Evolutionary conservation across 257 asterid species (phyloP), one percentile per base, ranked within the genome.

Genomic region (Capsicum rhomboideum): DNA sequence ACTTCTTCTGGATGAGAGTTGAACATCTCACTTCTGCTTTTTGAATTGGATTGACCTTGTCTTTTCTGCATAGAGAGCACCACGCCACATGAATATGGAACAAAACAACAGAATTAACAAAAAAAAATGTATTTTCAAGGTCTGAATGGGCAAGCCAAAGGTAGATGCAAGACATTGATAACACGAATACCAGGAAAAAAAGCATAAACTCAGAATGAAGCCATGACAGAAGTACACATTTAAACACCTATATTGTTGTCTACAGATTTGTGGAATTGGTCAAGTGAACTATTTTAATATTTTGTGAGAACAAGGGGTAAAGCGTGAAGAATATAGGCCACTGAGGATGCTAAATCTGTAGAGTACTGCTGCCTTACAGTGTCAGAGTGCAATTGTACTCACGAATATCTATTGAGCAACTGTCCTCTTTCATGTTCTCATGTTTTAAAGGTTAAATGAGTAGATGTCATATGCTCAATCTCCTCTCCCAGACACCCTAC

Each of bases 21-120:
- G 92, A 94, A 97, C 93, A 94, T 93, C 90, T 97, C 99, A 84
- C 98, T 97, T 90, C 99, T 91, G 93, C 99, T 94, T 91, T 92
- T 97, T 77, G 95, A 86, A 91, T 88, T 95, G 67, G 97, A 80
- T 80, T 93, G 97, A 58, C 91, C 90, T 28, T 90, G 95, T 80
- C 98, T 90, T 88, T 91, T 97, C 99, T 94, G 97, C 83, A 84
- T 80, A 54, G 53, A 37, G 79, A 59, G 88, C 83, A 26, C 84
- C 64, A 83, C 54, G 83, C 50, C 55, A 78, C 17, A 52, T 21
- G 20, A 88, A 77, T 87, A 63, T 6, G 34, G 49, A 63, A 42
- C 12, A 37, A 20, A 54, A n/a, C 63, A 6, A 31, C 40, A 79
- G 0, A 79, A n/a, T 2, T 4, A 46, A 34, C 13, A 46, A 12